These are phyloP conservation scores for Ceratocystis harringtonii DNA, from an alignment of 2,329 filamentous ascomycete species.

Conservation along the genomic window DNA sequence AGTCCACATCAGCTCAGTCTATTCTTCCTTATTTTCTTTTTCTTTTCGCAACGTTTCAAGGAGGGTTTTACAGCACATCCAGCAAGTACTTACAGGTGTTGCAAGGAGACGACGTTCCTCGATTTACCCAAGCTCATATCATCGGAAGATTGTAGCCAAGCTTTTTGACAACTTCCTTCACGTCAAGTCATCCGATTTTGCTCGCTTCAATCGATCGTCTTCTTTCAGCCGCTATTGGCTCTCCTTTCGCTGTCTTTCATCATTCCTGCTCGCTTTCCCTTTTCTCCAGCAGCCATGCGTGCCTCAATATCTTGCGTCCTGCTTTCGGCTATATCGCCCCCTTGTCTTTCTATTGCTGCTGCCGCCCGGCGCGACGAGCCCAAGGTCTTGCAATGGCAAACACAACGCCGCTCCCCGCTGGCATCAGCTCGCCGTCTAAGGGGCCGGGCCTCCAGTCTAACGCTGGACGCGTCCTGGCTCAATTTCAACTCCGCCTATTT, in stretches of 20 bases:
- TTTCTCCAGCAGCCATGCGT: background rate
- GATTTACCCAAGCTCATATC: too few relatives aligned
- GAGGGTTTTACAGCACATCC: background rate
- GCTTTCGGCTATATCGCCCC: background rate
- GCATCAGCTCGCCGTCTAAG: background rate
- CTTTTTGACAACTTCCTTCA: background rate
- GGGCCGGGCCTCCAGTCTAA: background rate
- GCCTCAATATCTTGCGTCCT: background rate
- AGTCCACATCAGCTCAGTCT: too few relatives aligned
- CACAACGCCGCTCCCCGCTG: background rate
- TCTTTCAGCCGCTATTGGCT: background rate
- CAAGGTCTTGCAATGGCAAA: conserved; percentile 8
- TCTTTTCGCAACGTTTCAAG: background rate
- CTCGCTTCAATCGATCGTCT: background rate
- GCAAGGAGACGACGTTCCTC: background rate
- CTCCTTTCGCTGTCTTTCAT: background rate
- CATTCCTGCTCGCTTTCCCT: background rate
- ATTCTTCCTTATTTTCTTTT: too few relatives aligned
- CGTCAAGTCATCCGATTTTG: background rate
- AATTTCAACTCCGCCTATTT: conserved; percentile 32
- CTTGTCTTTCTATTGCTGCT: background rate
- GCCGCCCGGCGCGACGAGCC: background rate
- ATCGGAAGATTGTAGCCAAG: background rate
- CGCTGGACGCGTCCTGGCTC: conserved; percentile 3
- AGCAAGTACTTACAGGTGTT: background rate